These are phyloP conservation scores for Diaporthe destruens DNA, from an alignment of 2,329 filamentous ascomycete genomes.

Conservation along the genomic window DNA sequence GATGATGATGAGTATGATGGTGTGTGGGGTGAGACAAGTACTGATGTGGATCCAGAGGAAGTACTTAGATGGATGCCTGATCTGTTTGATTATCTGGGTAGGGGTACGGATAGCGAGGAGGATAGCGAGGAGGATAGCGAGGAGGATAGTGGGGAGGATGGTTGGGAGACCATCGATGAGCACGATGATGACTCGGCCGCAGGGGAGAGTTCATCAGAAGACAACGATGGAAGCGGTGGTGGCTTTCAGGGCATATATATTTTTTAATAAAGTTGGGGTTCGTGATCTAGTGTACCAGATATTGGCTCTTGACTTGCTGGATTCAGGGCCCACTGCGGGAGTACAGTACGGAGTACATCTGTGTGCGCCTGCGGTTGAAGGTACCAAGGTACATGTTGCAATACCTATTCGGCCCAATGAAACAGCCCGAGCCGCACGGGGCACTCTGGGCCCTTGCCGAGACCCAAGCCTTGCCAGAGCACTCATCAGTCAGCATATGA, in stretches of 20 bases:
- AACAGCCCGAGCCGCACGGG: conserved; percentile 26
- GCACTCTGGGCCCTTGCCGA: conserved; percentile 29
- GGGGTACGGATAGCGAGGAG: background rate
- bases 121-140: background rate
- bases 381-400: background rate
- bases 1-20: background rate
- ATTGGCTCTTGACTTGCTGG: too few species aligned
- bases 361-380: background rate
- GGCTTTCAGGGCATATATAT: too few species aligned
- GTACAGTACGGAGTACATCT: background rate
- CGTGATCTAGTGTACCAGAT: too few species aligned
- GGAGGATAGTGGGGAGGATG: background rate
- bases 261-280: background rate
- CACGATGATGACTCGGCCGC: too few species aligned
- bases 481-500: conserved; percentile 32
- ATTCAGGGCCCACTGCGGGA: too few species aligned
- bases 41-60: too few species aligned
- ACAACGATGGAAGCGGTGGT: background rate
- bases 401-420: conserved; percentile 9
- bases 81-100: background rate
- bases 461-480: conserved; percentile 11
- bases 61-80: too few species aligned
- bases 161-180: too few species aligned
- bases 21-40: too few species aligned
- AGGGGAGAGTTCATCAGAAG: background rate